Conservation (phyloP, 306 rosid genomes). For the Oxytropis ochrocephala region DNA sequence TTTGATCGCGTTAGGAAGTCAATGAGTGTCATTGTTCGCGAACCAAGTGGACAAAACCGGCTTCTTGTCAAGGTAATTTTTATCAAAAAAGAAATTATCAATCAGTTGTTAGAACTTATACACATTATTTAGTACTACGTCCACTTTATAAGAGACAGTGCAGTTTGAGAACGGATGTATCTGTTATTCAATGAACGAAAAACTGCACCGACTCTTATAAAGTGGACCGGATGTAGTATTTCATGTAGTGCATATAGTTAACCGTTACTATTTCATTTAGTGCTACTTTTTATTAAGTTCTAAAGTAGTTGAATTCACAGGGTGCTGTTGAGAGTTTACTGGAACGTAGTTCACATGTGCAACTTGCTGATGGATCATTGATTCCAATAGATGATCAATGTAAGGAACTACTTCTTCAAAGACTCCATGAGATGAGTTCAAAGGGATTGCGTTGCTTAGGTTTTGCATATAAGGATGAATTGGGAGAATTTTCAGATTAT, state of each 20-base stretch:
- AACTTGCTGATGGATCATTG: slow-evolving; percentile 83
- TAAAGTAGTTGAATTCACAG: slow-evolving; percentile 37
- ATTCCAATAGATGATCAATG: slow-evolving; percentile 73
- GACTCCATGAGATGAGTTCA: slow-evolving; percentile 76
- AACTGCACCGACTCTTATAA: no score
- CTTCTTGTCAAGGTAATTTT: slow-evolving; percentile 79
- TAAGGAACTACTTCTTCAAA: slow-evolving; percentile 46
- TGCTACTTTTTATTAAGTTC: slow-evolving; percentile 13
- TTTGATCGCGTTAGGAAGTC: slow-evolving; percentile 89
- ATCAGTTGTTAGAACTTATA: background rate
- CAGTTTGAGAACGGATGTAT: no score
- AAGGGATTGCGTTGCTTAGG: slow-evolving; percentile 89
- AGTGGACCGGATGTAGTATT: no score
- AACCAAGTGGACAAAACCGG: slow-evolving; percentile 54
- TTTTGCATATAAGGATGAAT: slow-evolving; percentile 64
- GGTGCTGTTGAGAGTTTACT: slow-evolving; percentile 83
- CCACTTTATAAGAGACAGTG: no score
- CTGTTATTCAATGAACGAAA: no score
- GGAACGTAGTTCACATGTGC: slow-evolving; percentile 64
- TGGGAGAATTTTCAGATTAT: slow-evolving; percentile 68
- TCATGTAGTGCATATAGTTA: no score
- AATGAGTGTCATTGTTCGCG: slow-evolving; percentile 79
- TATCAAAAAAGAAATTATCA: background rate
- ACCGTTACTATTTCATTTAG: background rate
- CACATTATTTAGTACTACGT: background rate